Conservation (phyloP, 805 yeast genomes). For the Candida verbasci region DNA sequence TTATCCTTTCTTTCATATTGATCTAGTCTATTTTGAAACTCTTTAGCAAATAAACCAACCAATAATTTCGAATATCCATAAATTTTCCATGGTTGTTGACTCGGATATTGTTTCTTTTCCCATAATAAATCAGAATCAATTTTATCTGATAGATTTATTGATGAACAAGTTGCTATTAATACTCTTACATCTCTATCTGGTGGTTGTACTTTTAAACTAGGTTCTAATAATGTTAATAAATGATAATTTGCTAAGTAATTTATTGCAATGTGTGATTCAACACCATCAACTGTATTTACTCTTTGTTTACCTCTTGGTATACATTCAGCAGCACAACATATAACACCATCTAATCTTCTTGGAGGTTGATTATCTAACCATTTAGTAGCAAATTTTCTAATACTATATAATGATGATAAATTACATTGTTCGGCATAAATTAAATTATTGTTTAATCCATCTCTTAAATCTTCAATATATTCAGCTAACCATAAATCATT, state of each 20-base stretch:
- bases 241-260: slow-evolving; percentile 83
- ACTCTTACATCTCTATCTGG: slow-evolving; percentile 92
- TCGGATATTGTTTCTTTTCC: slow-evolving; percentile 55
- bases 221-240: slow-evolving; percentile 72
- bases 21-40: slow-evolving; percentile 64
- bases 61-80: slow-evolving; percentile 81
- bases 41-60: slow-evolving; percentile 70
- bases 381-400: slow-evolving; percentile 85
- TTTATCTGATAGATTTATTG: slow-evolving; percentile 64
- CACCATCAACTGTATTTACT: slow-evolving; percentile 70
- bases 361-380: slow-evolving; percentile 94
- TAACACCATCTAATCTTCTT: slow-evolving; percentile 82
- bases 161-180: slow-evolving; percentile 69
- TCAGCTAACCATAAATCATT: slow-evolving; percentile 75
- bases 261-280: slow-evolving; percentile 78
- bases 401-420: slow-evolving; percentile 63
- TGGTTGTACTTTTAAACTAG: slow-evolving; percentile 83
- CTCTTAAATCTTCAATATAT: slow-evolving; percentile 72
- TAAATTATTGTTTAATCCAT: slow-evolving; percentile 61
- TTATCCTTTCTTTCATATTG: slow-evolving; percentile 64
- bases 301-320: slow-evolving; percentile 68
- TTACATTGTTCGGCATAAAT: slow-evolving; percentile 92
- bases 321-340: slow-evolving; percentile 83
- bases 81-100: slow-evolving; percentile 62
- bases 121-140: slow-evolving; percentile 67